Evolutionary conservation across 2,329 filamentous ascomycete genomes (phyloP), one percentile per base, ranked within the genome.

Genomic region (Scytalidium sp.): DNA sequence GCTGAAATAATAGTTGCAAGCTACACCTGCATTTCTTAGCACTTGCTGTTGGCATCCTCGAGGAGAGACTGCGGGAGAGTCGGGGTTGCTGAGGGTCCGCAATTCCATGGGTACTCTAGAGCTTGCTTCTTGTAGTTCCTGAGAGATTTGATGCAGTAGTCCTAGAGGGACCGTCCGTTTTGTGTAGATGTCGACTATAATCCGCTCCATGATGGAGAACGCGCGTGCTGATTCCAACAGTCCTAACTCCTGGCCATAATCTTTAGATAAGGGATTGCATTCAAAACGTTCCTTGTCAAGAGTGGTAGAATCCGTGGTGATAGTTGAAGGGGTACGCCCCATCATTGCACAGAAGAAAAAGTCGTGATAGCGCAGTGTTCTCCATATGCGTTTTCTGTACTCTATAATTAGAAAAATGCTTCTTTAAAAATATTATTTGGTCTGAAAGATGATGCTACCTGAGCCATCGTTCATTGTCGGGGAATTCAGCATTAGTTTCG

Each of bases 301-400:
- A 43, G 36, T 36, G 13, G 21, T 46, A 15, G 44, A 46, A 17
- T 46, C 44, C 39, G 27, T 32, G 22, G 44, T 39, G 20, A 39
- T 36, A 20, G 36, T 46, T 9, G 27, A 32, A 27, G 44, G 36
- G 1, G 44, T 46, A 10, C 44, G 44, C n/a, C 44, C 44, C 27
- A 46, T 40, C 44, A 46, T 46, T 17, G 44, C 44, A 46, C 44
- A 36, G 27, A 46, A 46, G 23, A 46, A 46, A 36, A 46, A 46
- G 17, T 46, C 44, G 19, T 46, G 44, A 39, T 36, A 46, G 17
- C 44, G 44, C 19, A 46, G 20, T 9, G 44, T 46, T 21, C 39
- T 46, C 44, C 44, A 46, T 19, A 46, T 46, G 23, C 44, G 44
- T n/a, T 39, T 36, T 13, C 44, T 46, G 15, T 36, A 15, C 17